Percentiles rank a stretch among this genome's conserved stretches.
These are phyloP conservation scores for Gnomoniopsis sp. DNA, from an alignment of 2,329 filamentous ascomycete genomes.

Conservation along the genomic window DNA sequence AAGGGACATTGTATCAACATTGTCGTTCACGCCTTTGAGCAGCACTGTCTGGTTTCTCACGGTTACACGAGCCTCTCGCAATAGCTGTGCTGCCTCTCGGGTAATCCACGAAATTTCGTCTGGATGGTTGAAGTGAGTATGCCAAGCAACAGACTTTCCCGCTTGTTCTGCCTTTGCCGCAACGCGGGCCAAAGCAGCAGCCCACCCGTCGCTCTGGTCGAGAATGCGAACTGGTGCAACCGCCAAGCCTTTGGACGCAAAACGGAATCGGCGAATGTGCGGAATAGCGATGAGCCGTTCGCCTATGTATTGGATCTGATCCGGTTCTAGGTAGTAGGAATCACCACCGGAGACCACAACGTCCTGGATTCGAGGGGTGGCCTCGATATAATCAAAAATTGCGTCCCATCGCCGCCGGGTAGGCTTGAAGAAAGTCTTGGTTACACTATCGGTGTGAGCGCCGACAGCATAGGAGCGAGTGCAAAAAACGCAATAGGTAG, in stretches of 20 bases:
- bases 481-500: slow-evolving; percentile 61
- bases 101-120: slow-evolving; percentile 61
- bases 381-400: slow-evolving; percentile 55
- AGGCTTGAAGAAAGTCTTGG: slow-evolving; percentile 40
- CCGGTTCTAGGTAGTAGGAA: slow-evolving; percentile 52
- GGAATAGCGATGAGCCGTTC: slow-evolving; percentile 52
- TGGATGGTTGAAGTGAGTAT: slow-evolving; percentile 65
- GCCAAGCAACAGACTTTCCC: slow-evolving; percentile 59
- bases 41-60: slow-evolving; percentile 61
- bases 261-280: slow-evolving; percentile 57
- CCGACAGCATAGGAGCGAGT: slow-evolving; percentile 60
- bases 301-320: slow-evolving; percentile 52
- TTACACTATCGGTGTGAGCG: slow-evolving; percentile 48
- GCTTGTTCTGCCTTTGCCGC: slow-evolving; percentile 45
- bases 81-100: slow-evolving; percentile 43
- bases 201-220: slow-evolving; percentile 50
- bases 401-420: slow-evolving; percentile 46
- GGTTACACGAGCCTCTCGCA: slow-evolving; percentile 48
- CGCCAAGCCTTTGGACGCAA: slow-evolving; percentile 60
- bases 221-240: slow-evolving; percentile 55
- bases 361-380: slow-evolving; percentile 47
- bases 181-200: slow-evolving; percentile 47
- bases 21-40: slow-evolving; percentile 57
- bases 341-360: slow-evolving; percentile 64
- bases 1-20: slow-evolving; percentile 45